These are phyloP conservation scores for Cladophialophora exuberans DNA, from an alignment of 2,329 filamentous ascomycete genomes.

Conservation along the genomic window DNA sequence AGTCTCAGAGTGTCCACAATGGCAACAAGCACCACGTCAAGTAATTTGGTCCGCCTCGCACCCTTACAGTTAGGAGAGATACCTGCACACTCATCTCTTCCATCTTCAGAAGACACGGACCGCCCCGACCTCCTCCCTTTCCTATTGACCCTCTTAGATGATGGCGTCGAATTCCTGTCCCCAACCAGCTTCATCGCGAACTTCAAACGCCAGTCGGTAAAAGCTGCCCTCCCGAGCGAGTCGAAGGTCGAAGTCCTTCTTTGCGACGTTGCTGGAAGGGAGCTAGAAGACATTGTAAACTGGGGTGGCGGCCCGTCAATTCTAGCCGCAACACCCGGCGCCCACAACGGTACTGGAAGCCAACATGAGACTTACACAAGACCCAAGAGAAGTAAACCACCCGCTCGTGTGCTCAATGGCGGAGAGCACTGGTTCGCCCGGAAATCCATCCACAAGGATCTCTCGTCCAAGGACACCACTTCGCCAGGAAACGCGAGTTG, in stretches of 20 bases:
- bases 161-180: slow-evolving; percentile 30
- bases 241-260: slow-evolving; percentile 30
- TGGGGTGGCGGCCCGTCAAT: background rate
- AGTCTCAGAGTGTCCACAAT: background rate
- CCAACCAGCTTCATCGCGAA: slow-evolving; percentile 22
- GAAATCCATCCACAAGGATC: slow-evolving; percentile 41
- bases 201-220: slow-evolving; percentile 30
- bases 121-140: slow-evolving; percentile 28
- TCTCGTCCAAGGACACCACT: slow-evolving; percentile 29
- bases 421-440: slow-evolving; percentile 47
- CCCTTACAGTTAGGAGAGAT: slow-evolving; percentile 29
- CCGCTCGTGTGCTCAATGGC: slow-evolving; percentile 13
- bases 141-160: slow-evolving; percentile 28
- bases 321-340: background rate
- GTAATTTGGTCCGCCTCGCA: slow-evolving; percentile 31
- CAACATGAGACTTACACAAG: slow-evolving; percentile 15
- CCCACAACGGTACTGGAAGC: background rate
- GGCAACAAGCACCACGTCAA: slow-evolving; percentile 18
- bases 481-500: slow-evolving; percentile 42
- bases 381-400: slow-evolving; percentile 19
- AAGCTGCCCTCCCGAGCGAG: slow-evolving; percentile 27
- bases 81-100: slow-evolving; percentile 29
- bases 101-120: background rate
- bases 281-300: slow-evolving; percentile 20
- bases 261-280: slow-evolving; percentile 18